These are phyloP conservation scores for Isatis lusitanica DNA, from an alignment of 441 rosid genomes.

Conservation along the genomic window DNA sequence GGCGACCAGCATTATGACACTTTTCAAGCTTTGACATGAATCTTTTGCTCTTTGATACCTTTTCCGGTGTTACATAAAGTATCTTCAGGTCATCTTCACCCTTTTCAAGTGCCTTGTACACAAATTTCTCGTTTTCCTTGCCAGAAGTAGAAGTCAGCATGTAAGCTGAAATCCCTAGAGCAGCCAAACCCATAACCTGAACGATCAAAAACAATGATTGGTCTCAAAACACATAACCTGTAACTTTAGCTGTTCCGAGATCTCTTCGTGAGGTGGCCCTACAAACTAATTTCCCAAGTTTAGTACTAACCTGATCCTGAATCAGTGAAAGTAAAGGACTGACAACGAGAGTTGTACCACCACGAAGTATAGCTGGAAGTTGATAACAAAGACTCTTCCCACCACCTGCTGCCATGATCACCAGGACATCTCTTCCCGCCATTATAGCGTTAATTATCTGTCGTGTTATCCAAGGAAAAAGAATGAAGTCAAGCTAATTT, in stretches of 20 bases:
- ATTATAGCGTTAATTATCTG: constrained; percentile 86
- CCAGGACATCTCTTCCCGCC: constrained; percentile 86
- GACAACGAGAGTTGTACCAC: constrained; percentile 76
- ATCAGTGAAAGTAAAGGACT: constrained; percentile 88
- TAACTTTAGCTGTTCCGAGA: background rate
- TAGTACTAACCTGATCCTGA: constrained; percentile 84
- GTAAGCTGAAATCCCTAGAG: constrained; percentile 82
- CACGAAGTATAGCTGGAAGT: constrained; percentile 81
- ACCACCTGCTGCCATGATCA: constrained; percentile 99
- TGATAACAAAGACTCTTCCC: constrained; percentile 99
- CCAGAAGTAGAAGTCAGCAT: constrained; percentile 85
- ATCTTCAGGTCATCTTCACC: constrained; percentile 83
- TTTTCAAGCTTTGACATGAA: constrained; percentile 99
- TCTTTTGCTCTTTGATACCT: constrained; percentile 95
- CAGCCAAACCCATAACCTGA: constrained; percentile 93
- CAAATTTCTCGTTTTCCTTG: constrained; percentile 89
- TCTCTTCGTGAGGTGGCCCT: background rate
- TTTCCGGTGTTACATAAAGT: constrained; percentile 94
- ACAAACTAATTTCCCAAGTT: background rate
- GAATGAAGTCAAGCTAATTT: background rate
- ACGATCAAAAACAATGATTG: constrained; percentile 1
- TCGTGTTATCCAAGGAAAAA: background rate
- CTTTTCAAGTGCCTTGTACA: constrained; percentile 90
- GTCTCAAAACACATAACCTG: background rate
- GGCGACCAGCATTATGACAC: constrained; percentile 71